A percentile compares a stretch with the other conserved stretches of the same genome.
Conservation (phyloP, 208 protist species). For the Trypanosoma melophagium region DNA sequence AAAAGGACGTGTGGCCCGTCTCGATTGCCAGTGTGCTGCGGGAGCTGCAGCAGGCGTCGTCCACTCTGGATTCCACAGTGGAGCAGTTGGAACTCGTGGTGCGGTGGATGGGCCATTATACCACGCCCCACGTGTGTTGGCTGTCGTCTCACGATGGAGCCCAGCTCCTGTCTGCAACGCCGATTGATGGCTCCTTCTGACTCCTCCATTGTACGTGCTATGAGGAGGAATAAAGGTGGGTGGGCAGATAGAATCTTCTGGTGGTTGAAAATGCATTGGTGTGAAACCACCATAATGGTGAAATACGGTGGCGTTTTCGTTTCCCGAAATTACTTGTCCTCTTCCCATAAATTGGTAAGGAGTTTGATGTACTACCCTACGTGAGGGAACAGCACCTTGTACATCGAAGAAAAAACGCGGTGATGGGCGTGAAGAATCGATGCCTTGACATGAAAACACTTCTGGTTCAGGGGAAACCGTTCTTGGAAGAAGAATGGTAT, state of each 20-base stretch:
- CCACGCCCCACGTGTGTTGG: background rate
- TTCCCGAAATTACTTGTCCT: background rate
- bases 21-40: background rate
- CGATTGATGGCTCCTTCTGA: too few relatives aligned
- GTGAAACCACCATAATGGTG: background rate
- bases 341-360: background rate
- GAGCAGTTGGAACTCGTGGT: background rate
- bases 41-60: background rate
- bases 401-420: conserved; percentile 24
- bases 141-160: too few relatives aligned
- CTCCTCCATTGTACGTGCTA: too few relatives aligned
- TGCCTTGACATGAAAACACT: background rate
- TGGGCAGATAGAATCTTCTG: too few relatives aligned
- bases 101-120: too few relatives aligned
- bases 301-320: background rate
- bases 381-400: background rate
- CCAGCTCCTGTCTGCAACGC: too few relatives aligned
- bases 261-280: background rate
- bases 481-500: conserved; percentile 10
- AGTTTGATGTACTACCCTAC: background rate
- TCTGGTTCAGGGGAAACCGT: conserved; percentile 7
- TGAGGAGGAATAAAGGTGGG: too few relatives aligned
- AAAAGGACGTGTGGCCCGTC: background rate
- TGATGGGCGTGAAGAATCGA: background rate
- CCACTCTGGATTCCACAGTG: background rate